Evolutionary conservation across 1,284 basidiomycete genomes (phyloP).

Genomic region (Naganishia sp.): DNA sequence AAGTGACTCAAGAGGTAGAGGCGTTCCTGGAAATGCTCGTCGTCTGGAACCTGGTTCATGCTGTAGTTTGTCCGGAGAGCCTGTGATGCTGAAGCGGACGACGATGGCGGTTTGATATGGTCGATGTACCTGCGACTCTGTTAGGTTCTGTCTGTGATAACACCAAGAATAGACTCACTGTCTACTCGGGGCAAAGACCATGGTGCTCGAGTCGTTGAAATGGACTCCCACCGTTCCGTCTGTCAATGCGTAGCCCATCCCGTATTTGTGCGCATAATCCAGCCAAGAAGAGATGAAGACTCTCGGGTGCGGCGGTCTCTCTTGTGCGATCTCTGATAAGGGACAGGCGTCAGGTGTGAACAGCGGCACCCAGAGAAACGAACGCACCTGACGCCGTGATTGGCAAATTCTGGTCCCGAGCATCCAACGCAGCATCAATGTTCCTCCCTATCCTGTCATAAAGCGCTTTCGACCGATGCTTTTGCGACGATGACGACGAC

Average conservation of each 20-base stretch:
- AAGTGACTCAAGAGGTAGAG: slow-evolving; percentile 89
- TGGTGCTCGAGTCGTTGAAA: slow-evolving; percentile 90
- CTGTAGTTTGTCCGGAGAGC: slow-evolving; percentile 20
- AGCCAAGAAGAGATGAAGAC: slow-evolving; percentile 97
- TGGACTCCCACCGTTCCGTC: slow-evolving; percentile 93
- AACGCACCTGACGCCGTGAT: slow-evolving; percentile 26
- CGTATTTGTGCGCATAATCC: slow-evolving; percentile 98
- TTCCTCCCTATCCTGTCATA: slow-evolving; percentile 27
- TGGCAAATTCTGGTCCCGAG: slow-evolving; percentile 7
- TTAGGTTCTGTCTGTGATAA: background rate
- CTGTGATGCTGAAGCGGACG: background rate
- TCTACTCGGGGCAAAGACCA: slow-evolving; percentile 81
- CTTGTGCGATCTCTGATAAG: slow-evolving; percentile 17
- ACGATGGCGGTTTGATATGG: slow-evolving; percentile 38
- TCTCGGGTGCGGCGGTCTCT: slow-evolving; percentile 58
- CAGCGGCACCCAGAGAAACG: background rate
- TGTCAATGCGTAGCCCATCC: slow-evolving; percentile 94
- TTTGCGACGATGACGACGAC: slow-evolving; percentile 12
- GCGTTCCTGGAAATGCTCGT: slow-evolving; percentile 57
- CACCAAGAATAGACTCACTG: slow-evolving; percentile 59
- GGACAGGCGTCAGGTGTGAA: background rate
- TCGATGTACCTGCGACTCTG: slow-evolving; percentile 31
- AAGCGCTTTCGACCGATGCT: slow-evolving; percentile 11
- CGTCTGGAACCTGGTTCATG: slow-evolving; percentile 35
- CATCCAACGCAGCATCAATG: slow-evolving; percentile 14